phyloP scores from a whole-genome alignment of 2,329 filamentous ascomycete species.

The Aspergillus ustus region DNA sequence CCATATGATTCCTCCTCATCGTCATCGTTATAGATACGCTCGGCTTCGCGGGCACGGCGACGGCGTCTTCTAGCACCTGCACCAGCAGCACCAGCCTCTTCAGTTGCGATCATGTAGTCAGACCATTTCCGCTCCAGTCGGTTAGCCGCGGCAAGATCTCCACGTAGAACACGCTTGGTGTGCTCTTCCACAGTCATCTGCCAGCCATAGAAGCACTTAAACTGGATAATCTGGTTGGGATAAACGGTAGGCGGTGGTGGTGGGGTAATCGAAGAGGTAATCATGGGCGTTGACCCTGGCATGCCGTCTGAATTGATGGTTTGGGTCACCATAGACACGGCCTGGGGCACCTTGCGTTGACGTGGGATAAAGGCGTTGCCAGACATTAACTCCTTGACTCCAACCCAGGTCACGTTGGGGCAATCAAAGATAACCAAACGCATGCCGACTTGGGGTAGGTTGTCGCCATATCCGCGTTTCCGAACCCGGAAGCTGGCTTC shows the following conservation, averaged over 20 bases:
- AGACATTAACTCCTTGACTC: conserved; percentile 82
- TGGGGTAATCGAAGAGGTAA: conserved; percentile 33
- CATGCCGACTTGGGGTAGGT: conserved; percentile 65
- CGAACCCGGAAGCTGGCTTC: conserved; percentile 84
- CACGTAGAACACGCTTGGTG: conserved; percentile 78
- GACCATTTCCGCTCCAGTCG: conserved; percentile 91
- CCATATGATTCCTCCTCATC: conserved; percentile 65
- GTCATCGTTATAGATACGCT: conserved; percentile 78
- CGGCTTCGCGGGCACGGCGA: conserved; percentile 79
- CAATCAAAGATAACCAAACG: conserved; percentile 88
- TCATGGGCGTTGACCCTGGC: conserved; percentile 17
- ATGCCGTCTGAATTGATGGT: conserved; percentile 26
- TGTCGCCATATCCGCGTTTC: conserved; percentile 60
- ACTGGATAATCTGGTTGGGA: conserved; percentile 76
- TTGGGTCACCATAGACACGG: conserved; percentile 41
- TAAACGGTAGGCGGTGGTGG: conserved; percentile 49
- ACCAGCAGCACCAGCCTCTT: conserved; percentile 71
- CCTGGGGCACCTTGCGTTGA: conserved; percentile 41
- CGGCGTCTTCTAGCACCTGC: conserved; percentile 71
- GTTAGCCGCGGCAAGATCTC: conserved; percentile 73
- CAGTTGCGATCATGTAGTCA: conserved; percentile 88
- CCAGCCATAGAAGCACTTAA: conserved; percentile 95
- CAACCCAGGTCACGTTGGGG: conserved; percentile 88
- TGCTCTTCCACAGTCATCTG: conserved; percentile 95
- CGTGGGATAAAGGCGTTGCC: conserved; percentile 77